Conservation (phyloP, 2,329 filamentous ascomycete genomes). For the Fusarium praegraminearum region DNA sequence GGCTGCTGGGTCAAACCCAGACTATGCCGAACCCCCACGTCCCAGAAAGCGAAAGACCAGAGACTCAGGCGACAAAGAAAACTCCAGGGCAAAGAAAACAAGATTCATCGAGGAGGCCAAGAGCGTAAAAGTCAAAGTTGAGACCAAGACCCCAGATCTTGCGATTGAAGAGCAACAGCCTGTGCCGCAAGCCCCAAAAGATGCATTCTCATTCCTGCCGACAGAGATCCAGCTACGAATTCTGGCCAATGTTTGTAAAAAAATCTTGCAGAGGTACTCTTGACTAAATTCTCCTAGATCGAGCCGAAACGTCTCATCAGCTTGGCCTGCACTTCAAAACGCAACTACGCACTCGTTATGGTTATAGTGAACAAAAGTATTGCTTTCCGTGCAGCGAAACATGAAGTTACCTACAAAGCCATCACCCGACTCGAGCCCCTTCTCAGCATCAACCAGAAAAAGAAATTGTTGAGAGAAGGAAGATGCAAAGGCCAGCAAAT, state of each 20-base stretch:
- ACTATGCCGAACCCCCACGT: no score
- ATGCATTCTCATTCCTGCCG: slow-evolving; percentile 5
- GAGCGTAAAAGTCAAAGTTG: rapidly evolving
- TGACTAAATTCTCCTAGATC: not conserved
- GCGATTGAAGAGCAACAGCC: rapidly evolving
- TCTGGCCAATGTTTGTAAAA: not conserved
- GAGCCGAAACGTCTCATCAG: not conserved
- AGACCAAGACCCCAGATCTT: rapidly evolving
- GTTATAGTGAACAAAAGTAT: slow-evolving; percentile 1
- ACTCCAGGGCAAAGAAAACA: not conserved
- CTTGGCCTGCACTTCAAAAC: slow-evolving; percentile 14
- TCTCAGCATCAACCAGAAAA: slow-evolving; percentile 17
- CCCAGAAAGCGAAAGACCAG: slow-evolving; percentile 3
- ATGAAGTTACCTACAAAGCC: not conserved
- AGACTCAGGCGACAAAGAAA: not conserved
- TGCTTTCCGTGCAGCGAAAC: not conserved
- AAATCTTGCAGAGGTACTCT: rapidly evolving
- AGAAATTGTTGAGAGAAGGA: not conserved
- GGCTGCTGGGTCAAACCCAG: not conserved
- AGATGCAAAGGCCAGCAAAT: slow-evolving; percentile 5
- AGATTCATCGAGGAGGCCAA: rapidly evolving
- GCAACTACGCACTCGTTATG: slow-evolving; percentile 5
- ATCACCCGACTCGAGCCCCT: slow-evolving; percentile 3
- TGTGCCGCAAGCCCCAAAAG: not conserved
- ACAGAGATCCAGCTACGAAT: slow-evolving; percentile 2